phyloP scores from a whole-genome alignment of 2,329 filamentous ascomycete species.

The Incumbomyces lentus region DNA sequence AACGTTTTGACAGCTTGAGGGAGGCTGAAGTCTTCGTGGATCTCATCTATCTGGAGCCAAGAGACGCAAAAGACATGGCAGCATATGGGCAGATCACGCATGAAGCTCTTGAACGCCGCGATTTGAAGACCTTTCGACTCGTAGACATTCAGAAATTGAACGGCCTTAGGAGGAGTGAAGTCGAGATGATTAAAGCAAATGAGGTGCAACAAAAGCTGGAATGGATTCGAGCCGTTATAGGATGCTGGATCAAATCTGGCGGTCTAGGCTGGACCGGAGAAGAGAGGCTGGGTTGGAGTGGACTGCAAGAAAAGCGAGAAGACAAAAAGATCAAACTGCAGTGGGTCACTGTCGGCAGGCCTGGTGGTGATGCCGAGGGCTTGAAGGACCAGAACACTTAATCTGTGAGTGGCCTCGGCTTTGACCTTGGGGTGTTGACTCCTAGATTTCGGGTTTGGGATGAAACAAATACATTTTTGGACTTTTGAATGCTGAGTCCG shows the following conservation, averaged over 20 bases:
- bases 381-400: conserved; percentile 10
- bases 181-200: conserved; percentile 36
- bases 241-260: conserved; percentile 25
- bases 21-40: conserved; percentile 27
- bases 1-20: conserved; percentile 8
- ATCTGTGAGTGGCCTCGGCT: too few species aligned
- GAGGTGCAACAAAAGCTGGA: conserved; percentile 36
- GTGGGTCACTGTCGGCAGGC: conserved; percentile 42
- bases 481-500: too few species aligned
- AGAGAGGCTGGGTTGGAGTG: conserved; percentile 23
- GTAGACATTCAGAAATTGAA: conserved; percentile 18
- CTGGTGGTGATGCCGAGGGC: conserved; percentile 31
- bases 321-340: conserved; percentile 38
- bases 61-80: conserved; percentile 34
- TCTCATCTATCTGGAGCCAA: conserved; percentile 39
- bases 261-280: conserved; percentile 23
- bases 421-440: too few species aligned
- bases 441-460: too few species aligned
- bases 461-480: too few species aligned
- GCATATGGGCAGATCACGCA: conserved; percentile 31
- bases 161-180: conserved; percentile 24
- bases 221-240: conserved; percentile 32
- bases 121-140: conserved; percentile 19
- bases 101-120: conserved; percentile 27
- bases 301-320: conserved; percentile 33